Conservation (phyloP, 371 early-diverging fungal species). For the Conidiobolus incongruus region DNA sequence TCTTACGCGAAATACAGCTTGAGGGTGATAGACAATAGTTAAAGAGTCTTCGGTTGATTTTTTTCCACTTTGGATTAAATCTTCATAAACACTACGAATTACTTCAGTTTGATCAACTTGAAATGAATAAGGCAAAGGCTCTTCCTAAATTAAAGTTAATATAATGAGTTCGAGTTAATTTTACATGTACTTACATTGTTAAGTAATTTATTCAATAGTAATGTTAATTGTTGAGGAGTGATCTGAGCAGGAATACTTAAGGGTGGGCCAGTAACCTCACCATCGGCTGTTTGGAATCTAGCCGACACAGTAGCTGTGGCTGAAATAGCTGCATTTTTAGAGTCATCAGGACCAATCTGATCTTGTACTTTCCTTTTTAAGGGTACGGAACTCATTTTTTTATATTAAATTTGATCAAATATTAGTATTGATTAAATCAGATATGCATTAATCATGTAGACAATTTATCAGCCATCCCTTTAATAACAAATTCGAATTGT, state of each 20-base stretch:
- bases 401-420: too few species aligned
- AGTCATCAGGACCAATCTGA: too few species aligned
- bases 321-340: too few species aligned
- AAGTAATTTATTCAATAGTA: conserved; percentile 74
- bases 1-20: conserved; percentile 81
- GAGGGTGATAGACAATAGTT: conserved; percentile 75
- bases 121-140: conserved; percentile 79
- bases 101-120: conserved; percentile 70
- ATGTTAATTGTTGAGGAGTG: conserved; percentile 62
- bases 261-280: conserved; percentile 60
- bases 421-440: too few species aligned
- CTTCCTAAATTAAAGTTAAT: conserved; percentile 23
- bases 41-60: conserved; percentile 65
- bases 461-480: too few species aligned
- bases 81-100: conserved; percentile 35
- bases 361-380: too few species aligned
- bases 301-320: conserved; percentile 13
- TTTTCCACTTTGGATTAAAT: conserved; percentile 41
- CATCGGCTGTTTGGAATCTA: conserved; percentile 64
- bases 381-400: too few species aligned
- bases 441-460: too few species aligned
- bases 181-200: conserved; percentile 29
- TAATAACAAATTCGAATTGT: too few species aligned
- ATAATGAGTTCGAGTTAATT: background rate
- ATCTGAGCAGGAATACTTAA: conserved; percentile 62